These are phyloP conservation scores for Camelina neglecta DNA, from an alignment of 345 rosid species.

Conservation along the genomic window DNA sequence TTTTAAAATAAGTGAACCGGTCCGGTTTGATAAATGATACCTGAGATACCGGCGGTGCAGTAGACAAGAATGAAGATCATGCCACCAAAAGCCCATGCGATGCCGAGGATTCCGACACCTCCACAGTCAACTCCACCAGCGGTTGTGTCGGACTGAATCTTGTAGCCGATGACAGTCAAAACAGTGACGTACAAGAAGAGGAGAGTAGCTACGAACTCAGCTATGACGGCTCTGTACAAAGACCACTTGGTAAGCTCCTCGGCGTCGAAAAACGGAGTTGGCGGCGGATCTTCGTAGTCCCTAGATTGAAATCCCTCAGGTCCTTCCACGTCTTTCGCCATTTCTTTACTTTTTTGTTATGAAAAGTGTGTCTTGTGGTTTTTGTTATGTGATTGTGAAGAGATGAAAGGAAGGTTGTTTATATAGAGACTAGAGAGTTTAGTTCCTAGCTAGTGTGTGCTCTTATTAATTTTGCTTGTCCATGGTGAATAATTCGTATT, in stretches of 20 bases:
- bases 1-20: neutral
- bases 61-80: conserved; percentile 75
- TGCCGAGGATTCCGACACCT: conserved; percentile 70
- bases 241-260: conserved; percentile 62
- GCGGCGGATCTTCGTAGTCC: conserved; percentile 68
- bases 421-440: conserved; percentile 44
- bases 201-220: conserved; percentile 70
- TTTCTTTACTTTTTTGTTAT: neutral
- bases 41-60: conserved; percentile 77
- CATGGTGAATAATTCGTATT: conserved; percentile 20
- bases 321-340: conserved; percentile 63
- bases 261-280: conserved; percentile 56
- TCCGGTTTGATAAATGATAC: conserved; percentile 31
- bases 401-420: conserved; percentile 23
- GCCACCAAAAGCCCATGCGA: conserved; percentile 78
- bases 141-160: conserved; percentile 42
- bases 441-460: conserved; percentile 19
- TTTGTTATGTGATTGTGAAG: conserved; percentile 30
- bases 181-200: conserved; percentile 68
- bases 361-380: conserved; percentile 3
- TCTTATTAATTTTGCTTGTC: conserved; percentile 19
- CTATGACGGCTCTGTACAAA: conserved; percentile 61
- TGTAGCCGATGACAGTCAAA: conserved; percentile 69
- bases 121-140: conserved; percentile 46
- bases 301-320: conserved; percentile 51